These are phyloP conservation scores for Ophiosphaerella narmari DNA, from an alignment of 2,329 filamentous ascomycete species.

Conservation along the genomic window DNA sequence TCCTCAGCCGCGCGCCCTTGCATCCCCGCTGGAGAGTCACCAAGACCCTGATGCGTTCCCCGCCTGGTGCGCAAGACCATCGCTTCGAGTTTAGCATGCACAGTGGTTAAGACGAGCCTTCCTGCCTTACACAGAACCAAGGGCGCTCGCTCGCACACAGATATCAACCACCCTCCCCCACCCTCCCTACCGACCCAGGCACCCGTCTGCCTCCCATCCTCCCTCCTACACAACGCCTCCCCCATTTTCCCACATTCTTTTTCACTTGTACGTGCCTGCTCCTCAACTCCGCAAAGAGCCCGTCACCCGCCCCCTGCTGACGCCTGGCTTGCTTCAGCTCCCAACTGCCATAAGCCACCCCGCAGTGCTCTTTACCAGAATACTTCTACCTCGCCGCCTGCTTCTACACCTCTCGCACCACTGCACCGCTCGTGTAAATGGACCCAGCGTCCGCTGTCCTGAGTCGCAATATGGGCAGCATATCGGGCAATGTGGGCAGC, in stretches of 20 bases:
- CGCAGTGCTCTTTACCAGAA: slow-evolving; percentile 14
- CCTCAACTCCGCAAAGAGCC: slow-evolving; percentile 11
- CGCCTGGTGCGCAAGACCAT: slow-evolving; percentile 44
- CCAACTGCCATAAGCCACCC: slow-evolving; percentile 25
- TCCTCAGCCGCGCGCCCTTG: slow-evolving; percentile 37
- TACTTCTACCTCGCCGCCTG: slow-evolving; percentile 6
- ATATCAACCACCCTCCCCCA: neutral
- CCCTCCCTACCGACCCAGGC: slow-evolving; percentile 14
- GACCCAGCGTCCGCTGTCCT: slow-evolving; percentile 18
- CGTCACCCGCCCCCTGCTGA: slow-evolving; percentile 36
- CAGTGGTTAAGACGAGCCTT: slow-evolving; percentile 35
- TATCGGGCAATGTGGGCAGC: slow-evolving; percentile 39
- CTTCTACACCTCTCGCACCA: slow-evolving; percentile 6
- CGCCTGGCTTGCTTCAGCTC: slow-evolving; percentile 29
- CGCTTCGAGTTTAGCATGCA: slow-evolving; percentile 47
- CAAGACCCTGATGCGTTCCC: slow-evolving; percentile 46
- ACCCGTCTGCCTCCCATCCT: slow-evolving; percentile 1
- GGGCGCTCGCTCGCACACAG: slow-evolving; percentile 32
- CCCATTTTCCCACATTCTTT: slow-evolving; percentile 32
- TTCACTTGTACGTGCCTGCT: slow-evolving; percentile 6
- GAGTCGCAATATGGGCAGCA: slow-evolving; percentile 34
- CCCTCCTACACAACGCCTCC: slow-evolving; percentile 6
- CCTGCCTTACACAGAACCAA: slow-evolving; percentile 38
- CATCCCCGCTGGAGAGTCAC: slow-evolving; percentile 30
- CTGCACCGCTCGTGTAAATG: slow-evolving; percentile 17